phyloP scores from a whole-genome alignment of 441 rosid genomes.

The Corymbia citriodora region DNA sequence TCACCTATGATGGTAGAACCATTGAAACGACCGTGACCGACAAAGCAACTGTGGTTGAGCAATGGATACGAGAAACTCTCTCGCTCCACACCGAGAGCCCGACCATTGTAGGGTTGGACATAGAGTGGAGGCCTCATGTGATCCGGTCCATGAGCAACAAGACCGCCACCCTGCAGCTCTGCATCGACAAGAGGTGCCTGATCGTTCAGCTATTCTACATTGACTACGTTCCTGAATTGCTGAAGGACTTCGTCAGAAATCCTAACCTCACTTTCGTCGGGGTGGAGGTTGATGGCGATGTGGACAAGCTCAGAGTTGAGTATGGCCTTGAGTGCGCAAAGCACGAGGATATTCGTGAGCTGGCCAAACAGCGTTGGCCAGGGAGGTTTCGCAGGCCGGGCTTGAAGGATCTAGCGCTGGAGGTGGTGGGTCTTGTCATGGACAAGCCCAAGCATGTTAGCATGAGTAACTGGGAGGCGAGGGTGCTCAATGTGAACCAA shows the following conservation, averaged over 20 bases:
- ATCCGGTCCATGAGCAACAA: neutral
- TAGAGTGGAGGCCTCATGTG: slow-evolving; percentile 27
- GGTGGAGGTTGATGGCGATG: slow-evolving; percentile 11
- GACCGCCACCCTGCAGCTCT: slow-evolving; percentile 23
- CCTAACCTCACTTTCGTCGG: slow-evolving; percentile 17
- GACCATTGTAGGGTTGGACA: slow-evolving; percentile 23
- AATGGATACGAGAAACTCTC: slow-evolving; percentile 7
- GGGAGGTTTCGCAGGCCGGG: slow-evolving; percentile 9
- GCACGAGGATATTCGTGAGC: slow-evolving; percentile 13
- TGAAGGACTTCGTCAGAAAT: slow-evolving; percentile 1
- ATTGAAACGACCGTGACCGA: slow-evolving; percentile 16
- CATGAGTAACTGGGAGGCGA: slow-evolving; percentile 24
- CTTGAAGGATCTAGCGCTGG: slow-evolving; percentile 7
- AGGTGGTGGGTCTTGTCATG: slow-evolving; percentile 8
- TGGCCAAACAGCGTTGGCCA: slow-evolving; percentile 7
- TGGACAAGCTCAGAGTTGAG: slow-evolving; percentile 12
- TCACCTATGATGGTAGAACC: neutral
- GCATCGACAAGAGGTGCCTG: slow-evolving; percentile 26
- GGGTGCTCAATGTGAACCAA: slow-evolving; percentile 11
- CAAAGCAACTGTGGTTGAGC: slow-evolving; percentile 3
- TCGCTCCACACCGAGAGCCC: neutral
- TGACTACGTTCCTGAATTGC: slow-evolving; percentile 11
- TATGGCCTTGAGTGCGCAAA: slow-evolving; percentile 8
- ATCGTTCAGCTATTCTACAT: slow-evolving; percentile 22
- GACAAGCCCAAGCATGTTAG: slow-evolving; percentile 6